A percentile compares a stretch with the other conserved stretches of the same genome.
phyloP scores from a whole-genome alignment of 495 filamentous ascomycete genomes.

The Chaetomidium leptoderma region DNA sequence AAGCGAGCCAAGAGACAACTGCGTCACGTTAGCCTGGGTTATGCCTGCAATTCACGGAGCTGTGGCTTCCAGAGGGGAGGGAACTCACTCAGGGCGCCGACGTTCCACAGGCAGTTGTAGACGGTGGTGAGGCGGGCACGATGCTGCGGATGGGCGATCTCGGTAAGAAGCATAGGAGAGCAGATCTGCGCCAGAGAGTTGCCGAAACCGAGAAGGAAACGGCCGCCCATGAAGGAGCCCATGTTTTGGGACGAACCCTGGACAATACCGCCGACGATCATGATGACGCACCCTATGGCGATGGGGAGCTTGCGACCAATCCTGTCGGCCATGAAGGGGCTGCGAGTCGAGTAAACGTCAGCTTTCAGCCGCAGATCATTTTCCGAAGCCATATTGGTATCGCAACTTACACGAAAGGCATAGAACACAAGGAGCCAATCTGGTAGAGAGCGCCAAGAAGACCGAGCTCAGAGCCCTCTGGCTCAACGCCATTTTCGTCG shows the following conservation, averaged over 20 bases:
- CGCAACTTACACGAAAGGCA: slow-evolving; percentile 57
- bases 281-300: slow-evolving; percentile 58
- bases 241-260: slow-evolving; percentile 51
- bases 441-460: slow-evolving; percentile 66
- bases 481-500: slow-evolving; percentile 49
- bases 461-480: slow-evolving; percentile 51
- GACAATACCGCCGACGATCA: slow-evolving; percentile 57
- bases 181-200: slow-evolving; percentile 57
- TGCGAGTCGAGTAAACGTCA: slow-evolving; percentile 27
- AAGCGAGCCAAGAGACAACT: slow-evolving; percentile 50
- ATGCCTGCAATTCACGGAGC: too few relatives aligned
- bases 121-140: slow-evolving; percentile 61
- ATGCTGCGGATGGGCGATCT: slow-evolving; percentile 63
- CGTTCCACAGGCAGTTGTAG: slow-evolving; percentile 63
- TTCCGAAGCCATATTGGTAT: background rate
- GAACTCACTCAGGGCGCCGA: slow-evolving; percentile 46
- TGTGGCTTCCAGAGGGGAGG: too few relatives aligned
- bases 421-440: slow-evolving; percentile 59
- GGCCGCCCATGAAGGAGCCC: slow-evolving; percentile 39
- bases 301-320: slow-evolving; percentile 60
- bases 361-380: slow-evolving; percentile 6
- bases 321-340: slow-evolving; percentile 57
- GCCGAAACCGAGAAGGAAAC: slow-evolving; percentile 54
- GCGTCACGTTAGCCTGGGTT: slow-evolving; percentile 40
- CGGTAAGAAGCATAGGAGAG: slow-evolving; percentile 60